Evolutionary conservation across 139 green algal species (phyloP).

Genomic region (Chlorella sorokiniana): DNA sequence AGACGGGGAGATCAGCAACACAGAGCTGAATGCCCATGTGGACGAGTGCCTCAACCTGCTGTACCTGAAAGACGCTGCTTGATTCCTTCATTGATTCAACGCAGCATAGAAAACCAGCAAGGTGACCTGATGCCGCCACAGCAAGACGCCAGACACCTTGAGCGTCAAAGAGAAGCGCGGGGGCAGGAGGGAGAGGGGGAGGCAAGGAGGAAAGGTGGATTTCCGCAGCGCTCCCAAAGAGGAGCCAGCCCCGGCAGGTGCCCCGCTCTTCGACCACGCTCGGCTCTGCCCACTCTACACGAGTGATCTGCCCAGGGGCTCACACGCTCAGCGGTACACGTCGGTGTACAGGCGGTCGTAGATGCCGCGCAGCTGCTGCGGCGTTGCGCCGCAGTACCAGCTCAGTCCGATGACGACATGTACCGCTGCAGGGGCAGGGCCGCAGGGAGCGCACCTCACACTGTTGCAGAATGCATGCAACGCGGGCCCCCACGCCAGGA

Average conservation of each 20-base stretch:
- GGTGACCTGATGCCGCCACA: no score
- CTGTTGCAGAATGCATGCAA: no score
- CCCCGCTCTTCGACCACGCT: no score
- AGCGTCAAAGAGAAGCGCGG: no score
- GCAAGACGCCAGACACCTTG: no score
- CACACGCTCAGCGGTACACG: constrained; percentile 39
- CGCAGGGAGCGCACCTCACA: neutral
- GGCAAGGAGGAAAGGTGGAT: no score
- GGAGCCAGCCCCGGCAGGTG: no score
- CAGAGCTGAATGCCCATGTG: constrained; percentile 7
- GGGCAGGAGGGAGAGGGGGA: no score
- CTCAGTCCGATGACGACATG: constrained; percentile 9
- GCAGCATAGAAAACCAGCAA: neutral
- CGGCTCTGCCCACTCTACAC: no score
- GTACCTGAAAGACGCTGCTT: neutral
- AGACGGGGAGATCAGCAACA: neutral
- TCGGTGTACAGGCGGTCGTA: constrained; percentile 73
- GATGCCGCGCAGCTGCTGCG: constrained; percentile 51
- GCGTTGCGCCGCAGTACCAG: constrained; percentile 17
- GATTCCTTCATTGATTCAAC: neutral
- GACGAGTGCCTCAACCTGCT: constrained; percentile 17
- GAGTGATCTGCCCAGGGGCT: neutral
- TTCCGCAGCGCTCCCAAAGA: no score
- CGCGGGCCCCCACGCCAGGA: no score
- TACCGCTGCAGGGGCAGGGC: neutral